Percentiles rank a stretch among this genome's conserved stretches.
phyloP scores from a whole-genome alignment of 2,329 filamentous ascomycete species.

The Plenodomus biglobosus region DNA sequence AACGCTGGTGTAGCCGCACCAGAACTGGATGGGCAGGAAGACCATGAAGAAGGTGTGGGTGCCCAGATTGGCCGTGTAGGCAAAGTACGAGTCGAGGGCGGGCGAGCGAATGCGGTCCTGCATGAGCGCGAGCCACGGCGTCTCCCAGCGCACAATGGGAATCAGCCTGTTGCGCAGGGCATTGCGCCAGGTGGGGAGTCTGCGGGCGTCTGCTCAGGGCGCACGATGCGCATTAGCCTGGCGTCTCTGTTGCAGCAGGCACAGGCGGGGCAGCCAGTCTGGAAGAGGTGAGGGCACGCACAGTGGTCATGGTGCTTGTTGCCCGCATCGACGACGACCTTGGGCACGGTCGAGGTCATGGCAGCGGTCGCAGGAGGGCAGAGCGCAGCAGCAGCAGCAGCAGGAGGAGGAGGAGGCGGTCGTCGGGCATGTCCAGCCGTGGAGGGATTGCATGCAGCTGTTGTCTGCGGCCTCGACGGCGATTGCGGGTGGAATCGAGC shows the following conservation, averaged over 20 bases:
- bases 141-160: conserved; percentile 90
- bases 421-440: conserved; percentile 21
- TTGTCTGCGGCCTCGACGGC: too few relatives aligned
- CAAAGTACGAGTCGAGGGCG: conserved; percentile 92
- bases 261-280: background rate
- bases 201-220: conserved; percentile 68
- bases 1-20: conserved; percentile 84
- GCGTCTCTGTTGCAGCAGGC: conserved; percentile 2
- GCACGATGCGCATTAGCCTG: conserved; percentile 18
- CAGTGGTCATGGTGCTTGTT: conserved; percentile 71
- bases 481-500: too few relatives aligned
- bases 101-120: conserved; percentile 80
- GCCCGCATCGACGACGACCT: conserved; percentile 67
- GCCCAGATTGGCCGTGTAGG: conserved; percentile 91
- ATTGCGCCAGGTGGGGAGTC: conserved; percentile 88
- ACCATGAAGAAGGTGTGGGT: conserved; percentile 99
- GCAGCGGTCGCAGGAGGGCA: conserved; percentile 17
- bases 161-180: conserved; percentile 76
- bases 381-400: too few relatives aligned
- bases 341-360: too few relatives aligned
- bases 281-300: conserved; percentile 27
- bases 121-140: conserved; percentile 84
- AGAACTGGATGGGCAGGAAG: conserved; percentile 90
- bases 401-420: conserved; percentile 4
- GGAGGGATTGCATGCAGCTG: too few relatives aligned